Conservation (phyloP, 2,329 filamentous ascomycete genomes). For the Talaromyces piceae region DNA sequence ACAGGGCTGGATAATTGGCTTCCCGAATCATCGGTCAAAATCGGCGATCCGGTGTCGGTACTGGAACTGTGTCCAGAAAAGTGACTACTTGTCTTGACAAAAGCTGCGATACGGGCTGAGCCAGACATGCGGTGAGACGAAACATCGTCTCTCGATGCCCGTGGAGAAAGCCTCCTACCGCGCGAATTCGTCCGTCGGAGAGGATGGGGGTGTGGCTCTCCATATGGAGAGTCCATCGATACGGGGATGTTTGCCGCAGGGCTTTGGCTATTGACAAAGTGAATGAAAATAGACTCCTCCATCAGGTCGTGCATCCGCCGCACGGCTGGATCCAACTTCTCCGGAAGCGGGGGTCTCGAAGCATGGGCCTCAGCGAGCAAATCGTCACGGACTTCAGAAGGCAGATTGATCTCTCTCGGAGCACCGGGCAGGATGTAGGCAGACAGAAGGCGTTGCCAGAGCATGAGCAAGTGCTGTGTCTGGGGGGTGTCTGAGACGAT, state of each 20-base stretch:
- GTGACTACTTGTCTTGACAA: conserved; percentile 28
- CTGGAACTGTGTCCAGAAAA: conserved; percentile 32
- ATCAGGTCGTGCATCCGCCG: conserved; percentile 90
- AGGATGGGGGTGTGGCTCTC: conserved; percentile 22
- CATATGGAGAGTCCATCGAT: conserved; percentile 36
- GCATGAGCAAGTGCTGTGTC: conserved; percentile 62
- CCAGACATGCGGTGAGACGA: conserved; percentile 14
- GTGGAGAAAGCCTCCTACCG: conserved; percentile 15
- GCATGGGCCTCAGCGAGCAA: conserved; percentile 59
- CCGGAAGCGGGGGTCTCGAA: conserved; percentile 61
- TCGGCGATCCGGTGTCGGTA: conserved; percentile 30
- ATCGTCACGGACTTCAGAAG: conserved; percentile 73
- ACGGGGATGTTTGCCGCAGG: conserved; percentile 42
- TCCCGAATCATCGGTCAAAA: conserved; percentile 41
- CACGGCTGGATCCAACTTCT: conserved; percentile 72
- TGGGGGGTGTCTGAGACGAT: conserved; percentile 48
- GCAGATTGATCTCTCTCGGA: conserved; percentile 83
- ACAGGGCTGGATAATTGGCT: conserved; percentile 32
- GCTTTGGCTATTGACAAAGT: conserved; percentile 69
- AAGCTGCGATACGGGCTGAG: conserved; percentile 21
- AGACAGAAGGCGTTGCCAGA: conserved; percentile 83
- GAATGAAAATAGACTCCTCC: conserved; percentile 91
- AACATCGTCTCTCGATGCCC: conserved; percentile 22
- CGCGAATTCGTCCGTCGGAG: conserved; percentile 8
- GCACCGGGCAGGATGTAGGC: conserved; percentile 84